Evolutionary conservation across 2,329 filamentous ascomycete species (phyloP).

Genomic region (Microcera coccophila): DNA sequence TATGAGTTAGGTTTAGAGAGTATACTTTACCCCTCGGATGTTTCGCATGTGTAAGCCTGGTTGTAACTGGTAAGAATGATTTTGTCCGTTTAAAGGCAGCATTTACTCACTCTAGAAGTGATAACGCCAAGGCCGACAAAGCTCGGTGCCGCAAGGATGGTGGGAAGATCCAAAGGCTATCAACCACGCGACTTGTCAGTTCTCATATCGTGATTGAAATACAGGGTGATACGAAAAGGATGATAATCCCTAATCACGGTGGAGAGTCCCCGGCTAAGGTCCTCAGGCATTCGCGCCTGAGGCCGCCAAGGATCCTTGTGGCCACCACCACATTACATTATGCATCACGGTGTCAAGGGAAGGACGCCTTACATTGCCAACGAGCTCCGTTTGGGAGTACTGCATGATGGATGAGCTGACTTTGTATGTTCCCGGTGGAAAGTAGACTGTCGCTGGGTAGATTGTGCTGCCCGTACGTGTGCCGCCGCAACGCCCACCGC

Average conservation of each 20-base stretch:
- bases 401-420: conserved; percentile 55
- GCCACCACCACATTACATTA: no score
- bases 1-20: no score
- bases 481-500: conserved; percentile 33
- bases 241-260: no score
- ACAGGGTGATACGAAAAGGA: no score
- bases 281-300: no score
- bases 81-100: no score
- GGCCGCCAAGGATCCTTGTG: no score
- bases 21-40: conserved; percentile 29
- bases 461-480: conserved; percentile 30
- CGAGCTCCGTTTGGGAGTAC: conserved; percentile 61
- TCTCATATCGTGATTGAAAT: no score
- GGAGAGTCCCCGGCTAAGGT: no score
- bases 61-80: no score
- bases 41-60: conserved; percentile 80
- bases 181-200: no score
- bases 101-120: conserved; percentile 78
- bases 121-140: conserved; percentile 57
- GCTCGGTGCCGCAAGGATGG: conserved; percentile 48
- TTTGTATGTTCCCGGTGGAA: conserved; percentile 50
- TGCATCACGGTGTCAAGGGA: background rate
- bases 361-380: conserved; percentile 33
- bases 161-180: conserved; percentile 48
- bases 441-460: conserved; percentile 24